Evolutionary conservation across 192 early-diverging fungal species (phyloP).

Genomic region (Coemansia sp.): DNA sequence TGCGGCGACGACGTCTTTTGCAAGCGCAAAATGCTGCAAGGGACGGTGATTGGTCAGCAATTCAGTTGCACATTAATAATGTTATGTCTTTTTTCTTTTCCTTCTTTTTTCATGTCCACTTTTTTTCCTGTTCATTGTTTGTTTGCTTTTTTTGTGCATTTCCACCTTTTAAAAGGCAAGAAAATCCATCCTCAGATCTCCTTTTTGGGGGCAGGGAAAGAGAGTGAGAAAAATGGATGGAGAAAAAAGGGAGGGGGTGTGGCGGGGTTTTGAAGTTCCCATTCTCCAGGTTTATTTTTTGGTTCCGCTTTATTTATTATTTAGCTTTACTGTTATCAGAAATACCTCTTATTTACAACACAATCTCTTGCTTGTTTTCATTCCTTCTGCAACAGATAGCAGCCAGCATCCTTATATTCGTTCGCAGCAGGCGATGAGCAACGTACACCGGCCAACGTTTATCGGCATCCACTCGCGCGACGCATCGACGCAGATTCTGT

Average conservation of each 20-base stretch:
- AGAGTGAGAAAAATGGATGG: background rate
- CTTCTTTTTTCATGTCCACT: background rate
- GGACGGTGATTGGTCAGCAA: no score
- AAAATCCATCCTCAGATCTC: no score
- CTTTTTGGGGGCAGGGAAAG: no score
- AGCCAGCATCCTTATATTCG: background rate
- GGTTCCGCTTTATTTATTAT: background rate
- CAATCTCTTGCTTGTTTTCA: background rate
- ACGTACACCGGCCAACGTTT: conserved; percentile 30
- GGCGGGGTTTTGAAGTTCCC: background rate
- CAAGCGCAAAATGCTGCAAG: no score
- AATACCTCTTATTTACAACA: no score
- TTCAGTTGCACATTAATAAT: no score
- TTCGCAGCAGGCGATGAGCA: background rate
- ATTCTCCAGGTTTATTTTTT: background rate
- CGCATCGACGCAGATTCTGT: conserved; percentile 33
- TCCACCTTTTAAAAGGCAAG: background rate
- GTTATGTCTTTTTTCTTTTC: no score
- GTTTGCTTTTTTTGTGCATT: background rate
- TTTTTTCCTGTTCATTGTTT: background rate
- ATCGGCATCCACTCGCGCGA: conserved; percentile 46
- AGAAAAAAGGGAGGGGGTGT: no score
- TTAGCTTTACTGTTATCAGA: background rate
- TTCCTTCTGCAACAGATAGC: background rate
- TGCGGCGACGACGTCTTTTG: no score